A percentile compares a stretch with the other conserved stretches of the same genome.
These are phyloP conservation scores for Vickermania ingenoplastis DNA, from an alignment of 208 protist species.

Conservation along the genomic window DNA sequence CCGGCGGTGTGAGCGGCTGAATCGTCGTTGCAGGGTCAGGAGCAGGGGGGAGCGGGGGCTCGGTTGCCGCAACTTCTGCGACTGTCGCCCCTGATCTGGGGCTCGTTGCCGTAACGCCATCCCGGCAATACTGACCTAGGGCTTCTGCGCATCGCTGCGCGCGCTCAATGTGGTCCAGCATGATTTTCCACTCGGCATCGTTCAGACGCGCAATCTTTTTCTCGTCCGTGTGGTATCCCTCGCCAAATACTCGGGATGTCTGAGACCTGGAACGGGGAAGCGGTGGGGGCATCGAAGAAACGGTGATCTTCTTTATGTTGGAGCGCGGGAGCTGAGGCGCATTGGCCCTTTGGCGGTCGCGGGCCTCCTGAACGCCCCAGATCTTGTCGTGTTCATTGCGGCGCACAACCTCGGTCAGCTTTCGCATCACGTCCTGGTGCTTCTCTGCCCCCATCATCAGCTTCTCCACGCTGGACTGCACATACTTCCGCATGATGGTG, in stretches of 20 bases:
- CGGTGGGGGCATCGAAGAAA: constrained; percentile 7
- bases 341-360: not conserved
- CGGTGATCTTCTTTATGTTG: not conserved
- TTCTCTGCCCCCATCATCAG: constrained; percentile 62
- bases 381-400: constrained; percentile 65
- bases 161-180: constrained; percentile 18
- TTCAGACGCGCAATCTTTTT: constrained; percentile 27
- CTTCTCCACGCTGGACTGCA: constrained; percentile 51
- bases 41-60: too few relatives aligned
- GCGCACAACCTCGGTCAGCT: constrained; percentile 58
- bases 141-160: constrained; percentile 21
- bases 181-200: constrained; percentile 34
- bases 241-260: constrained; percentile 12
- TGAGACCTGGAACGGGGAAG: constrained; percentile 6
- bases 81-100: not conserved
- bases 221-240: constrained; percentile 57
- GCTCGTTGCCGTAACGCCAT: constrained; percentile 7
- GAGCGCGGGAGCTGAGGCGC: not conserved
- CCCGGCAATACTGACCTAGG: constrained; percentile 36
- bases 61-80: not conserved
- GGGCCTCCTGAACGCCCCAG: constrained; percentile 12
- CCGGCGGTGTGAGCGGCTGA: too few relatives aligned
- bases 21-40: too few relatives aligned
- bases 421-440: constrained; percentile 63
- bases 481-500: constrained; percentile 52